A percentile compares a stretch with the other conserved stretches of the same genome.
Conservation (phyloP, 2,329 filamentous ascomycete species). For the Myriosclerotinia duriaeana region DNA sequence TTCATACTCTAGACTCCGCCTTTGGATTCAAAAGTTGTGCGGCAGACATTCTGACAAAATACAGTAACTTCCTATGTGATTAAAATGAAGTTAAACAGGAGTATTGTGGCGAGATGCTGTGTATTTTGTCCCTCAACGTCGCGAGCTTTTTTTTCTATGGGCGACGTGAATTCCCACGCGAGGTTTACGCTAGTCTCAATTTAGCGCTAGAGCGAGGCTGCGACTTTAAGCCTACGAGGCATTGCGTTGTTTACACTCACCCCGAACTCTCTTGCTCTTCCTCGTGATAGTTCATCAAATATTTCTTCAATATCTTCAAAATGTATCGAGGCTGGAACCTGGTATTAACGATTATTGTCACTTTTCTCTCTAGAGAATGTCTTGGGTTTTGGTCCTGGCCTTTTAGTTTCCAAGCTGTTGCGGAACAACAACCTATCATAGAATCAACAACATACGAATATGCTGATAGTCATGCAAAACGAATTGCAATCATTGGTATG, state of each 20-base stretch:
- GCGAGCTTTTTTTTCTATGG: constrained; percentile 23
- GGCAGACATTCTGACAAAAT: constrained; percentile 71
- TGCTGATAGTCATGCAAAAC: constrained; percentile 32
- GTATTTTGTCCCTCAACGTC: constrained; percentile 20
- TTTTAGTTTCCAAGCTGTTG: constrained; percentile 28
- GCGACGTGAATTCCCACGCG: constrained; percentile 25
- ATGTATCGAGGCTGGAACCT: constrained; percentile 36
- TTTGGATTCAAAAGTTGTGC: constrained; percentile 98
- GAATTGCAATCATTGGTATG: constrained; percentile 42
- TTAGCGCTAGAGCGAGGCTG: constrained; percentile 15
- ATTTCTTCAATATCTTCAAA: constrained; percentile 23
- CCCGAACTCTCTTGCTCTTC: not conserved
- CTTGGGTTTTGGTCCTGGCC: constrained; percentile 40
- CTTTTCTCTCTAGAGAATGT: constrained; percentile 31
- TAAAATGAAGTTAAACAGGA: constrained; percentile 18
- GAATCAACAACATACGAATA: constrained; percentile 26
- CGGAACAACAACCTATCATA: constrained; percentile 10
- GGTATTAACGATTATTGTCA: constrained; percentile 29
- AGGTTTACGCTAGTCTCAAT: constrained; percentile 20
- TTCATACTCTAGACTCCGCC: constrained; percentile 88
- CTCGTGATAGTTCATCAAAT: constrained; percentile 2
- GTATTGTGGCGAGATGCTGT: constrained; percentile 13
- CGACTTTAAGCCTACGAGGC: not conserved
- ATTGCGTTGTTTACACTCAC: not conserved
- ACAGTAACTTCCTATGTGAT: constrained; percentile 24